Conservation (phyloP, 169 alveolate genomes). For the Plasmodium vinckei region DNA sequence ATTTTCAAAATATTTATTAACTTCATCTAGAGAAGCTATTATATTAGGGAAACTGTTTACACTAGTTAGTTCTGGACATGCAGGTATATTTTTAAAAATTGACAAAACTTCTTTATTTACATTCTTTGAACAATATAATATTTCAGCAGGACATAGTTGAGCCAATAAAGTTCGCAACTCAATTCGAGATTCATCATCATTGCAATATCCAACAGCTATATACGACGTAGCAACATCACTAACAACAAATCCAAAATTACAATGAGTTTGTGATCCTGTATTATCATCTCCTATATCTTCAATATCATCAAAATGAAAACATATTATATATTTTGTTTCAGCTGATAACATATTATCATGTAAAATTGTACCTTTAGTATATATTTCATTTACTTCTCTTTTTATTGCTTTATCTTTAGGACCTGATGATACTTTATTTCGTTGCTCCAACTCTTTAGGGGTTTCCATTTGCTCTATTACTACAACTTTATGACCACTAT, state of each 20-base stretch:
- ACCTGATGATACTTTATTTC: slow-evolving; percentile 83
- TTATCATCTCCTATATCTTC: slow-evolving; percentile 14
- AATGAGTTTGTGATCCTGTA: slow-evolving; percentile 3
- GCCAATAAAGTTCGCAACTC: slow-evolving; percentile 84
- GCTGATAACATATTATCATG: slow-evolving; percentile 87
- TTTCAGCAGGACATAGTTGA: slow-evolving; percentile 89
- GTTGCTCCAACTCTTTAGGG: slow-evolving; percentile 93
- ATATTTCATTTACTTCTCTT: slow-evolving; percentile 94
- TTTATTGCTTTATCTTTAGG: slow-evolving; percentile 91
- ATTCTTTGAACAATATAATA: slow-evolving; percentile 80
- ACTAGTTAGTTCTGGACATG: slow-evolving; percentile 75
- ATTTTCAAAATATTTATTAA: slow-evolving; percentile 57
- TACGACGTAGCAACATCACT: slow-evolving; percentile 89
- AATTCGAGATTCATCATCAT: slow-evolving; percentile 82
- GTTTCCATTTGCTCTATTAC: slow-evolving; percentile 99
- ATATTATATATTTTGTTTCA: slow-evolving; percentile 82
- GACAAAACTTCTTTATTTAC: slow-evolving; percentile 65
- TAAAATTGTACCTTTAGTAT: slow-evolving; percentile 94
- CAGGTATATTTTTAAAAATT: slow-evolving; percentile 76
- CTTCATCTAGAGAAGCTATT: slow-evolving; percentile 46
- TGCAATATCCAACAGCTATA: slow-evolving; percentile 86
- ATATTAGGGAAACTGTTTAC: slow-evolving; percentile 45
- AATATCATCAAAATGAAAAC: slow-evolving; percentile 77
- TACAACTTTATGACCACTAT: slow-evolving; percentile 96
- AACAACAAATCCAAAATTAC: slow-evolving; percentile 89